Evolutionary conservation across 805 yeast species (phyloP).

Genomic region (Saturnispora besseyi): DNA sequence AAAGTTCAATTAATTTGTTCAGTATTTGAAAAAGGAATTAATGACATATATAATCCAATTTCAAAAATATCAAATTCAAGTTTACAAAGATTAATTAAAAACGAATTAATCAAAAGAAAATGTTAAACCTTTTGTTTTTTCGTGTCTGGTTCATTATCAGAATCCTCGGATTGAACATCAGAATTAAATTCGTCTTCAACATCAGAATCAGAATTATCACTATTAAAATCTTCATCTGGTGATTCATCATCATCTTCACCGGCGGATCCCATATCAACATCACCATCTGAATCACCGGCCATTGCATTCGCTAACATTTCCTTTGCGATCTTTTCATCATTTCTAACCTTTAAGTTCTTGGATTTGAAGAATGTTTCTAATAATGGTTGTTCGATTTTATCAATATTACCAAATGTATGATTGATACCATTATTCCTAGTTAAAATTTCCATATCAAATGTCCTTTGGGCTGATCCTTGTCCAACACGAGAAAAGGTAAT

Average conservation of each 20-base stretch:
- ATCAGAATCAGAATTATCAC: constrained; percentile 35
- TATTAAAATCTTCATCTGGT: constrained; percentile 79
- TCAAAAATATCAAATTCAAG: constrained; percentile 6
- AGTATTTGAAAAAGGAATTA: constrained; percentile 7
- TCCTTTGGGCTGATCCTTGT: constrained; percentile 69
- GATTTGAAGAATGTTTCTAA: constrained; percentile 69
- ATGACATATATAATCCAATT: not conserved
- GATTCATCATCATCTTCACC: constrained; percentile 70
- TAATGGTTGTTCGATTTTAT: constrained; percentile 77
- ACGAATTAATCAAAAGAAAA: constrained; percentile 8
- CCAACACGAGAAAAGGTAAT: constrained; percentile 88
- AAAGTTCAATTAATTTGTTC: constrained; percentile 9
- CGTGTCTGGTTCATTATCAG: constrained; percentile 31
- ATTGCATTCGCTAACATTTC: constrained; percentile 70
- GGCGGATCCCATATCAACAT: constrained; percentile 62
- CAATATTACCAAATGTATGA: constrained; percentile 81
- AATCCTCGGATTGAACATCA: constrained; percentile 19
- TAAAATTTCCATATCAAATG: constrained; percentile 82
- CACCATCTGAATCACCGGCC: constrained; percentile 49
- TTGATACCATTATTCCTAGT: constrained; percentile 57
- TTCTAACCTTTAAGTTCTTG: constrained; percentile 72
- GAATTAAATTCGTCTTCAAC: constrained; percentile 57
- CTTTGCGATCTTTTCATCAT: constrained; percentile 85
- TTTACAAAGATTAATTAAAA: constrained; percentile 1
- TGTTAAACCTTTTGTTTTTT: constrained; percentile 14